Base-by-base conservation (phyloP, 2,329 filamentous ascomycete species). In the Cladophialophora immunda region DNA sequence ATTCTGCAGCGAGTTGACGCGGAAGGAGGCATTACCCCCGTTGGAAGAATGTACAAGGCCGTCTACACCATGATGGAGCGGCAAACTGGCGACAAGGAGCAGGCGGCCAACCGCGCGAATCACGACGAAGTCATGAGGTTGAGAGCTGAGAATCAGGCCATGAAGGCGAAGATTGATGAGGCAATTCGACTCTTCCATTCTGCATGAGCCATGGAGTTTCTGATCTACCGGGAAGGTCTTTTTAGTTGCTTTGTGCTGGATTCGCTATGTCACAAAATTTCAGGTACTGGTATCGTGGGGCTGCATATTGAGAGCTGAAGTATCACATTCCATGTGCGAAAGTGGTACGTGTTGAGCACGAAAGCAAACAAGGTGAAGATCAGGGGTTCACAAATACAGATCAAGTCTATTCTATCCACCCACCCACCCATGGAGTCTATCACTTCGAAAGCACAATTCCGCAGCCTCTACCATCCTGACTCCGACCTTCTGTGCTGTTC, bases 21-120 rank as follows among this genome's bases (percentile, higher is more conserved):
- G 2, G 64, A 66, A 50, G 61, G 61, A 13, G 67, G 67, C 1
- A 69, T 64, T 19, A 69, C 64, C 4, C 67, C 67, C 3, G 13
- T 27, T 0, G 67, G 64, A 15, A 59, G 67, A 30, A 52, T 67
- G 15, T 67, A 57, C 47, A 61, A 62, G 25, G 64, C 67, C 6
- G 17, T 34, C n/a, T 34, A 17, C 7, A 15, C 27, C 32, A 68
- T 66, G 58, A 59, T 69, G 50, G 57, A 67, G 38, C 61, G 61
- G 9, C 45, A 19, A 32, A 15, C 29, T 6, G n/a, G 11, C 2
- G 5, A 27, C 34, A 34, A 29, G 27, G 13, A 17, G 2, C 27
- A 15, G 11, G 53, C 1, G 4, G 4, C 27, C 4, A 34, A 11
- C 13, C 6, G 13, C 17, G 60, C 27, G 11, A 27, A 15, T 22